phyloP scores from a whole-genome alignment of 2,329 filamentous ascomycete species.

The Cercospora sp. region DNA sequence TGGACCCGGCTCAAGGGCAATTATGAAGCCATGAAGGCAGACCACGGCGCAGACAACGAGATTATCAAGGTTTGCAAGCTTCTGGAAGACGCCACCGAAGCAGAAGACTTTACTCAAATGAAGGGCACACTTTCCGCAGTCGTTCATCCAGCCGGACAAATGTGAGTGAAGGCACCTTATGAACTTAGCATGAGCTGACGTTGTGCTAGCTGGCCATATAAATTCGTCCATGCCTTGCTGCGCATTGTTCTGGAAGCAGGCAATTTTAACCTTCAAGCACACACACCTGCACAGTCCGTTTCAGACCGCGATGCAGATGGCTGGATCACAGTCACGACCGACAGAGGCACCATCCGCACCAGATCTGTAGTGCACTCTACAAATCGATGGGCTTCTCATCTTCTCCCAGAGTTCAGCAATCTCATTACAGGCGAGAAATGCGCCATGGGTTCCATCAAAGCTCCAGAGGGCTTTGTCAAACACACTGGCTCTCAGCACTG shows the following conservation, averaged over 20 bases:
- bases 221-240: constrained; percentile 32
- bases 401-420: constrained; percentile 29
- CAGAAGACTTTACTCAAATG: constrained; percentile 39
- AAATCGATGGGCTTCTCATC: constrained; percentile 31
- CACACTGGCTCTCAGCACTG: constrained; percentile 40
- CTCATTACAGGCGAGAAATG: constrained; percentile 27
- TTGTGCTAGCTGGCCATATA: constrained; percentile 29
- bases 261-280: constrained; percentile 33
- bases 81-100: constrained; percentile 30
- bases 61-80: constrained; percentile 32
- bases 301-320: constrained; percentile 31
- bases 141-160: constrained; percentile 35
- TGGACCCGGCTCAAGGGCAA: constrained; percentile 35
- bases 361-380: constrained; percentile 29
- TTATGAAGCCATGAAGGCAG: constrained; percentile 34
- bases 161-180: constrained; percentile 21
- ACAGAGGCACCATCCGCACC: constrained; percentile 24
- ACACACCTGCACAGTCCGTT: constrained; percentile 32
- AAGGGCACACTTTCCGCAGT: constrained; percentile 36
- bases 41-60: constrained; percentile 36
- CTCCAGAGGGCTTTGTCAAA: constrained; percentile 36
- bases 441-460: constrained; percentile 37
- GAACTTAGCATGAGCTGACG: constrained; percentile 6
- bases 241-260: constrained; percentile 24
- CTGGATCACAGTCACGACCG: constrained; percentile 31